Evolutionary conservation across 495 filamentous ascomycete species (phyloP).

Genomic region (Amphirosellinia nigrospora): DNA sequence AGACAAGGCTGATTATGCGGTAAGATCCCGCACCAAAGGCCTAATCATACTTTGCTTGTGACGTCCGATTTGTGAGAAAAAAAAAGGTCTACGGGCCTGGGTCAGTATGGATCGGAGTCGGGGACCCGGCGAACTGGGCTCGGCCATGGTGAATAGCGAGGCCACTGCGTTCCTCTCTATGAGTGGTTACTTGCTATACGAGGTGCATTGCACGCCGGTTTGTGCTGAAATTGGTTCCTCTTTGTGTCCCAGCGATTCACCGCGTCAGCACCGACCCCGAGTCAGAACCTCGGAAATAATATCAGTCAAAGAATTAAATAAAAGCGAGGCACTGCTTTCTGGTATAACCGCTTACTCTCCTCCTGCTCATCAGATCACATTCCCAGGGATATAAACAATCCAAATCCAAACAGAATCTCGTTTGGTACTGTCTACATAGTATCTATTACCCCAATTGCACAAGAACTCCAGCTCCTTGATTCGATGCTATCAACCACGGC

Average conservation of each 20-base stretch:
- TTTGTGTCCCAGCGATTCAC: constrained; percentile 1
- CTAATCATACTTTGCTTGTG: neutral
- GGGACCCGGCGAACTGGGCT: constrained; percentile 7
- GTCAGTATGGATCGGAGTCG: neutral
- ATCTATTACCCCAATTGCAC: neutral
- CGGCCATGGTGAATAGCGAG: constrained; percentile 2
- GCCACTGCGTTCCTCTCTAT: neutral
- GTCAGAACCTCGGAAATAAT: neutral
- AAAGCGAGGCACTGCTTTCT: constrained; percentile 3
- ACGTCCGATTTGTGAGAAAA: neutral
- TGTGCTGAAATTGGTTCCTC: neutral
- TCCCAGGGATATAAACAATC: neutral
- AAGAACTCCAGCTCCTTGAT: neutral
- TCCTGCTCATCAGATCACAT: neutral
- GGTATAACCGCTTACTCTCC: constrained; percentile 1
- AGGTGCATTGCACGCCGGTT: constrained; percentile 5
- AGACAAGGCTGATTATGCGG: constrained; percentile 10
- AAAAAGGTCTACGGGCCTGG: neutral
- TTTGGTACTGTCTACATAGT: neutral
- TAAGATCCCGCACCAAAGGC: neutral
- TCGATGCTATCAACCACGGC: constrained; percentile 39
- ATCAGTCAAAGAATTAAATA: constrained; percentile 6
- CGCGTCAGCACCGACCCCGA: constrained; percentile 10
- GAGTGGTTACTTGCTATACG: constrained; percentile 22
- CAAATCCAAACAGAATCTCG: neutral